Conservation (phyloP, 176 grass and related monocot species). For the Oryza longistaminata region DNA sequence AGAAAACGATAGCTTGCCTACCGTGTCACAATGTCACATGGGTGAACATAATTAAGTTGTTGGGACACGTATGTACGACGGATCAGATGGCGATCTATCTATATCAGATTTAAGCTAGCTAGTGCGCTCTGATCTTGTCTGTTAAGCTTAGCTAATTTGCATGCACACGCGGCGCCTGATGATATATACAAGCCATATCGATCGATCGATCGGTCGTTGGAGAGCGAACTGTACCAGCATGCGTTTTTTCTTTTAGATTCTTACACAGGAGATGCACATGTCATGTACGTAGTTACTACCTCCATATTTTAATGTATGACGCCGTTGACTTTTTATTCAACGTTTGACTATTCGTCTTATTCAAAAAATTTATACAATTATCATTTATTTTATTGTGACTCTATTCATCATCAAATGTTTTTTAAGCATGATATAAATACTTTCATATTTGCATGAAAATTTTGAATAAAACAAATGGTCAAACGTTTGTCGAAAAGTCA, state of each 20-base stretch:
- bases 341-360: too few relatives aligned
- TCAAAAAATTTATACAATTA: too few relatives aligned
- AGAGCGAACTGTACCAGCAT: background rate
- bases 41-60: background rate
- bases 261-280: background rate
- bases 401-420: too few relatives aligned
- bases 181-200: too few relatives aligned
- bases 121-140: background rate
- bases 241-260: background rate
- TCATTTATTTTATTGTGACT: too few relatives aligned
- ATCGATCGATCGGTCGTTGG: too few relatives aligned
- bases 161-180: background rate
- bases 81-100: background rate
- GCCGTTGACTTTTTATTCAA: too few relatives aligned
- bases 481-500: too few relatives aligned
- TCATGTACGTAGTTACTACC: background rate
- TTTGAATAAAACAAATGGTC: too few relatives aligned
- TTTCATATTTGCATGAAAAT: too few relatives aligned
- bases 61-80: background rate
- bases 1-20: background rate
- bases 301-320: too few relatives aligned
- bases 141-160: background rate
- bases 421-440: too few relatives aligned
- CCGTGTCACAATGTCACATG: conserved; percentile 1
- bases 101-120: background rate